A percentile compares a stretch with the other conserved stretches of the same genome.
phyloP scores from a whole-genome alignment of 768 basidiomycete species.

The Pisolithus tinctorius region DNA sequence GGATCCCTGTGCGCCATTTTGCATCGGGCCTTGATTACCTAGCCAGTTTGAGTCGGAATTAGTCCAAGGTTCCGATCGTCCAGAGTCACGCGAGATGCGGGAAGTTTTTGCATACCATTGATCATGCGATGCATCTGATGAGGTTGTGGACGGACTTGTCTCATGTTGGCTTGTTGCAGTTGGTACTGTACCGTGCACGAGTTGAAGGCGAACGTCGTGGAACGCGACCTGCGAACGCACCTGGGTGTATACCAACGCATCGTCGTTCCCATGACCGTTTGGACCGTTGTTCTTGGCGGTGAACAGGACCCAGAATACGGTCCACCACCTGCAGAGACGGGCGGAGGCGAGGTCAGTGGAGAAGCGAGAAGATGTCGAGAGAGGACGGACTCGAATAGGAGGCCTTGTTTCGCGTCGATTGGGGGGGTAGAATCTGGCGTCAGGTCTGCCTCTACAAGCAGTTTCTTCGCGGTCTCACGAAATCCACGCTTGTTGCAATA shows the following conservation, averaged over 20 bases:
- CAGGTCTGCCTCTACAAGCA: slow-evolving; percentile 62
- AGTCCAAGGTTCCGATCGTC: slow-evolving; percentile 25
- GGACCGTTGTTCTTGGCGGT: slow-evolving; percentile 69
- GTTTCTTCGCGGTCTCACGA: slow-evolving; percentile 61
- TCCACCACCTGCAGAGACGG: slow-evolving; percentile 64
- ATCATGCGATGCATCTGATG: slow-evolving; percentile 22
- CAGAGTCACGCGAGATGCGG: slow-evolving; percentile 6
- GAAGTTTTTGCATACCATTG: slow-evolving; percentile 27
- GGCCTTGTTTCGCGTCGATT: slow-evolving; percentile 77
- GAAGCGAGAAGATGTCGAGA: not conserved
- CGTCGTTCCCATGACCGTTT: slow-evolving; percentile 56
- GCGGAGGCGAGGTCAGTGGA: not conserved
- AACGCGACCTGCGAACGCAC: slow-evolving; percentile 33
- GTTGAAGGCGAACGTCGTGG: slow-evolving; percentile 8
- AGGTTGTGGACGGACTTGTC: slow-evolving; percentile 25
- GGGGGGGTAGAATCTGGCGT: slow-evolving; percentile 58
- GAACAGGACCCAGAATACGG: slow-evolving; percentile 83
- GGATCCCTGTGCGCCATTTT: slow-evolving; percentile 19
- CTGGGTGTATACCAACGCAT: slow-evolving; percentile 65
- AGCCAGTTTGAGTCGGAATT: slow-evolving; percentile 17
- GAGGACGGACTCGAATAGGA: slow-evolving; percentile 67
- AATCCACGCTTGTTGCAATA: slow-evolving; percentile 80
- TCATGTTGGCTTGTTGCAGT: slow-evolving; percentile 25
- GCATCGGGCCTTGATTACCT: slow-evolving; percentile 21
- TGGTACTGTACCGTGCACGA: slow-evolving; percentile 27